These are phyloP conservation scores for Allomyces macrogynus DNA, from an alignment of 192 early-diverging fungal genomes.

Conservation along the genomic window DNA sequence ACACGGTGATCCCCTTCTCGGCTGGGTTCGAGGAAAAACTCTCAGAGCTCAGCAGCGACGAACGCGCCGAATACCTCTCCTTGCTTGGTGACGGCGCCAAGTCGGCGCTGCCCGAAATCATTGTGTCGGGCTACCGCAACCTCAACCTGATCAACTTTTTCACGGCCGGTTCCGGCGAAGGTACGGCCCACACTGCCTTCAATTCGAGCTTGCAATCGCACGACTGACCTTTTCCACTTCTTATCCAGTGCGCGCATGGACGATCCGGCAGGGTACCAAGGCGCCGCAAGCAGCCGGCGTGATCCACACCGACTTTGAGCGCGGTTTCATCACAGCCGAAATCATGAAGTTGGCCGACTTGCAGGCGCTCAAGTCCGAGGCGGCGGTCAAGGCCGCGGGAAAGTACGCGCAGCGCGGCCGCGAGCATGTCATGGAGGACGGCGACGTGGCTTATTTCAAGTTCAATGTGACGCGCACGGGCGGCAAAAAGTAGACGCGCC, in stretches of 20 bases:
- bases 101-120: constrained; percentile 41
- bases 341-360: constrained; percentile 39
- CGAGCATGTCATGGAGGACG: constrained; percentile 49
- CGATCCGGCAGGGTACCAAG: constrained; percentile 40
- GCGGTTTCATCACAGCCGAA: constrained; percentile 62
- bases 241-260: constrained; percentile 46
- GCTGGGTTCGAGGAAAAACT: constrained; percentile 31
- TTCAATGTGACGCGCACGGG: constrained; percentile 3
- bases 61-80: constrained; percentile 18
- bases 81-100: constrained; percentile 3
- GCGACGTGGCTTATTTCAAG: constrained; percentile 32
- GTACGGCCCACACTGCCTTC: not conserved
- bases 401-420: constrained; percentile 52
- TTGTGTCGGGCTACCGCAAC: constrained; percentile 46
- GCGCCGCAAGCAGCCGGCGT: constrained; percentile 51
- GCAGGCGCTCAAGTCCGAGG: constrained; percentile 33
- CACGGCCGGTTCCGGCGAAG: constrained; percentile 49
- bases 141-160: constrained; percentile 52
- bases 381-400: constrained; percentile 48
- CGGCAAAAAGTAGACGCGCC: not conserved
- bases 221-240: no score
- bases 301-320: constrained; percentile 52
- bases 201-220: no score
- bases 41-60: constrained; percentile 16
- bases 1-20: constrained; percentile 53